Conservation (phyloP, 106 monocot genomes). For the Posidonia australis region DNA sequence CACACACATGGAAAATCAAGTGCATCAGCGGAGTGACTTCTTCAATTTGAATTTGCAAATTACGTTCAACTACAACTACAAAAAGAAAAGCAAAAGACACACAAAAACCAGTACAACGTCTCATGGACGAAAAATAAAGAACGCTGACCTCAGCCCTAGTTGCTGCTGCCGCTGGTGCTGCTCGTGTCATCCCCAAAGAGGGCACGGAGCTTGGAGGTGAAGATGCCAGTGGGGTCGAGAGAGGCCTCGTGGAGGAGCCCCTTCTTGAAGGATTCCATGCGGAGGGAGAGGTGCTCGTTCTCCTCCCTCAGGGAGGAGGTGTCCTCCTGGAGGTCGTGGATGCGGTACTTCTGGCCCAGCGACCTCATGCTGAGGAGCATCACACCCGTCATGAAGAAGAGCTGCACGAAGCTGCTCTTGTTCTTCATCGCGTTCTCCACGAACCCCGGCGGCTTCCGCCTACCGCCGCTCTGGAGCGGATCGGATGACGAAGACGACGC, state of each 20-base stretch:
- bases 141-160: slow-evolving; percentile 3
- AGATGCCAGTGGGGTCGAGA: slow-evolving; percentile 48
- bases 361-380: slow-evolving; percentile 67
- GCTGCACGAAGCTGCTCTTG: slow-evolving; percentile 66
- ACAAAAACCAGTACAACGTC: no score
- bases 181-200: slow-evolving; percentile 29
- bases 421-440: slow-evolving; percentile 66
- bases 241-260: slow-evolving; percentile 59
- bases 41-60: no score
- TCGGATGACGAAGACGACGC: not conserved
- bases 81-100: no score
- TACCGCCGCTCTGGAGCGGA: not conserved
- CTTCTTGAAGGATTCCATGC: slow-evolving; percentile 46
- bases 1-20: no score
- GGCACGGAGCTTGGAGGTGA: slow-evolving; percentile 44
- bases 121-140: not conserved
- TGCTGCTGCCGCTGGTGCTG: not conserved
- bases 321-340: slow-evolving; percentile 54
- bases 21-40: no score
- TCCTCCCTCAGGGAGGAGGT: slow-evolving; percentile 61
- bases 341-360: slow-evolving; percentile 85
- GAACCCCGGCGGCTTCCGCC: slow-evolving; percentile 26
- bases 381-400: slow-evolving; percentile 72
- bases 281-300: slow-evolving; percentile 47
- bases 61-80: no score